Base-by-base conservation (phyloP, 2,329 filamentous ascomycete genomes). In the Diaporthe destruens region DNA sequence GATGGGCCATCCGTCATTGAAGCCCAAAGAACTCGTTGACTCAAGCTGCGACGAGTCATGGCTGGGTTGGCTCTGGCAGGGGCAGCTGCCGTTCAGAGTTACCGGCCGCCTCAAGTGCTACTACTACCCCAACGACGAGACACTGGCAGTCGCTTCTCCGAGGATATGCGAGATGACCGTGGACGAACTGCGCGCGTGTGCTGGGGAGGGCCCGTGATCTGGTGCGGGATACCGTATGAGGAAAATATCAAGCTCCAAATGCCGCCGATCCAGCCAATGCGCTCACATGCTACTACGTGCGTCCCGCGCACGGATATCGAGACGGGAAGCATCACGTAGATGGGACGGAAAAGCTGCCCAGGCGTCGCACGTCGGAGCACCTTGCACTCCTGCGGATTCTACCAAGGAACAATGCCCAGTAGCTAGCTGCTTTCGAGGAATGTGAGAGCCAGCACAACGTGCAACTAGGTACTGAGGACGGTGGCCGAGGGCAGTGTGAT, bases 31-130 rank as follows among this genome's bases (percentile, higher is more conserved):
- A 51, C 61, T 25, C 36, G 61, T 65, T 65, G 61, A 65, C 61
- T 65, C 44, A 18, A 32, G 44, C n/a, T 23, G 61, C 6, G 61
- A 65, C 61, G 61, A 65, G 61, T 65, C 61, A 65, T 65, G 61
- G 25, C 29, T 51, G 61, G 12, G 29, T 51, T 51, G 44, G 36
- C 61, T 65, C 59, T 32, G 61, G 44, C 61, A 51, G 29, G 29
- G 61, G 44, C 61, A 65, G n/a, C 34, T 36, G n/a, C 34, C 29
- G 61, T 51, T 51, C n/a, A 51, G 20, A 16, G 29, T 25, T 65
- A n/a, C 29, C 1, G 59, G 39, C 16, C 12, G 39, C 39, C 18
- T n/a, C n/a, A n/a, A n/a, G n/a, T n/a, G n/a, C n/a, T 42, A 18
- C 25, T 12, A 29, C 9, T 65, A 23, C 18, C 44, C 44, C 7